Evolutionary conservation across 306 rosid species (phyloP).

Genomic region (Datisca glomerata): DNA sequence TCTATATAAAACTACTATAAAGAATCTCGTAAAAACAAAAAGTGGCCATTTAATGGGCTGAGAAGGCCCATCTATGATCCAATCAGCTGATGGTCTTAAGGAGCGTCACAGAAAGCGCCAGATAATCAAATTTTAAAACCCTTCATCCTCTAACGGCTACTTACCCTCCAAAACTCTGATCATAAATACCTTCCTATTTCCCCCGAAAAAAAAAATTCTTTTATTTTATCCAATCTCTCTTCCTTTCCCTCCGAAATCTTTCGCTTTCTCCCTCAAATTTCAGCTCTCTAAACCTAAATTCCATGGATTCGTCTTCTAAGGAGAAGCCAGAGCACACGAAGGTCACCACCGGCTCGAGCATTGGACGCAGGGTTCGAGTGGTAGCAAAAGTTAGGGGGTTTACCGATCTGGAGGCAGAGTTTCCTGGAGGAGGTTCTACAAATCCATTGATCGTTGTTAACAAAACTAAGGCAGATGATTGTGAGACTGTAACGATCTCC

Average conservation of each 20-base stretch:
- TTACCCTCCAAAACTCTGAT: not conserved
- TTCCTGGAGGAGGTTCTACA: constrained; percentile 7
- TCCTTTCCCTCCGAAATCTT: constrained; percentile 1
- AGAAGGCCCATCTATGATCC: too few species aligned
- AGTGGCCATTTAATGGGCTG: too few species aligned
- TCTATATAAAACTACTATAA: too few species aligned
- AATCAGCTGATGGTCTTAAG: too few species aligned
- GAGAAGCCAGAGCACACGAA: constrained; percentile 9
- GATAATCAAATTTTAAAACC: constrained; percentile 7
- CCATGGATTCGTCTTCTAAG: constrained; percentile 34
- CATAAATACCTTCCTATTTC: not conserved
- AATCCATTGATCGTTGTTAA: constrained; percentile 46
- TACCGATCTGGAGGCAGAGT: constrained; percentile 14
- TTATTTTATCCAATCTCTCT: not conserved
- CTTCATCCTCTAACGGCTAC: constrained; percentile 17
- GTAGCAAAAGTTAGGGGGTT: constrained; percentile 42
- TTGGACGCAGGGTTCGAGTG: constrained; percentile 33
- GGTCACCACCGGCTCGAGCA: constrained; percentile 1
- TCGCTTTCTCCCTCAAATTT: not conserved
- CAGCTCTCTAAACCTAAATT: not conserved
- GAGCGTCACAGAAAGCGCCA: too few species aligned
- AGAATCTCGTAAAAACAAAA: too few species aligned
- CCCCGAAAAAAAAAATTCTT: not conserved
- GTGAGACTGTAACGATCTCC: constrained; percentile 35
- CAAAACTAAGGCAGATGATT: constrained; percentile 29